These are phyloP conservation scores for Claviceps pazoutovae DNA, from an alignment of 2,329 filamentous ascomycete species.

Conservation along the genomic window DNA sequence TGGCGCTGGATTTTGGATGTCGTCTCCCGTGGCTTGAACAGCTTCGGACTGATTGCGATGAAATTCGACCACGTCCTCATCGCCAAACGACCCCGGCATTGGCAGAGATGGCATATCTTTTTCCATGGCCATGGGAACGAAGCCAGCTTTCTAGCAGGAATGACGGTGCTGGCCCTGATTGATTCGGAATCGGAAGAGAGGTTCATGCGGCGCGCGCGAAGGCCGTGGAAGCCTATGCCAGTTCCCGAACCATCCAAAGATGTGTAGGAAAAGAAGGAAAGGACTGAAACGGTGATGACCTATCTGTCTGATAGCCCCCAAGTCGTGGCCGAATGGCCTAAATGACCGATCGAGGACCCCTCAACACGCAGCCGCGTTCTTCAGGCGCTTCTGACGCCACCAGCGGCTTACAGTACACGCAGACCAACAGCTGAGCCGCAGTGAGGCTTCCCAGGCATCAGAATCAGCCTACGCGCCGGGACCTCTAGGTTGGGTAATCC, in stretches of 20 bases:
- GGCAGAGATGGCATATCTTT: slow-evolving; percentile 8
- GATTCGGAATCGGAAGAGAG: neutral
- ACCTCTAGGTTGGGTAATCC: no score
- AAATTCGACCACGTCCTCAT: slow-evolving; percentile 18
- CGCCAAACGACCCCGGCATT: slow-evolving; percentile 17
- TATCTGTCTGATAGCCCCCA: neutral
- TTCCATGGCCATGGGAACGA: neutral
- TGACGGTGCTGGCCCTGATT: neutral
- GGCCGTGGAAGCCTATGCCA: no score
- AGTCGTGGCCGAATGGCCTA: neutral
- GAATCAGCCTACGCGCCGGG: no score
- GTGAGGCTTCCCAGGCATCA: no score
- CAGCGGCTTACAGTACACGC: no score
- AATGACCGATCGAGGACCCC: neutral
- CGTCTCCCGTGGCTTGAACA: slow-evolving; percentile 12
- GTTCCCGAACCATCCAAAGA: neutral
- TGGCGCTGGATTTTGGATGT: slow-evolving; percentile 10
- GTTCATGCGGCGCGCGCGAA: neutral
- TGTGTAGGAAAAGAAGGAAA: neutral
- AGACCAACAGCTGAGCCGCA: no score
- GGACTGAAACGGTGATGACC: neutral
- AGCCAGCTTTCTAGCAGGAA: neutral
- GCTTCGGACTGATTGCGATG: slow-evolving; percentile 16
- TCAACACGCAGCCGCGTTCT: neutral
- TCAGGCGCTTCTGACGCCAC: neutral